Evolutionary conservation across 129 eudicot species (phyloP).

Genomic region (Helichrysum umbraculigerum): DNA sequence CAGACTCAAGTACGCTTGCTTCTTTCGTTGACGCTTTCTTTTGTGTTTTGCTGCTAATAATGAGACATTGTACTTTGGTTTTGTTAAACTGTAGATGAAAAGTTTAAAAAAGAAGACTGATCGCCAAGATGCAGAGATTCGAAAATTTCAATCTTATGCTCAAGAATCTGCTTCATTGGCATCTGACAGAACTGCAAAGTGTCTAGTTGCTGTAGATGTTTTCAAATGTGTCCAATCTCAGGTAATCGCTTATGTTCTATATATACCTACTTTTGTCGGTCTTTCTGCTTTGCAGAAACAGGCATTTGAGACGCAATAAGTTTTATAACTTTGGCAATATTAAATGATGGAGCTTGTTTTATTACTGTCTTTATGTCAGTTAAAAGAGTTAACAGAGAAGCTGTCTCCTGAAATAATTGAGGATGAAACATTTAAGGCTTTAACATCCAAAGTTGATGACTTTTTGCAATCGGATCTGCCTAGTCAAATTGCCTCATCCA

Average conservation of each 20-base stretch:
- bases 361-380: constrained; percentile 32
- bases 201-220: constrained; percentile 41
- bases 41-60: no score
- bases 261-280: background rate
- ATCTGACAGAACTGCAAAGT: constrained; percentile 51
- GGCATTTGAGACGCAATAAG: background rate
- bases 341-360: constrained; percentile 11
- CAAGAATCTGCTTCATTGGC: constrained; percentile 53
- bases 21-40: background rate
- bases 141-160: constrained; percentile 43
- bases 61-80: background rate
- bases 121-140: constrained; percentile 58
- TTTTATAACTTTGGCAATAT: background rate
- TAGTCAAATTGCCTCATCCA: constrained; percentile 5
- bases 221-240: constrained; percentile 46
- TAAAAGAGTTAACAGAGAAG: constrained; percentile 55
- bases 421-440: constrained; percentile 41
- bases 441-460: constrained; percentile 44
- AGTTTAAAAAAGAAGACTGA: constrained; percentile 55
- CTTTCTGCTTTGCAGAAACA: background rate
- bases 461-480: constrained; percentile 30
- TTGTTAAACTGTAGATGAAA: constrained; percentile 45
- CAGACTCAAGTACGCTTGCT: constrained; percentile 51
- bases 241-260: constrained; percentile 35
- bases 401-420: constrained; percentile 48